phyloP scores from a whole-genome alignment of 2,329 filamentous ascomycete species.

The Talaromyces amestolkiae region DNA sequence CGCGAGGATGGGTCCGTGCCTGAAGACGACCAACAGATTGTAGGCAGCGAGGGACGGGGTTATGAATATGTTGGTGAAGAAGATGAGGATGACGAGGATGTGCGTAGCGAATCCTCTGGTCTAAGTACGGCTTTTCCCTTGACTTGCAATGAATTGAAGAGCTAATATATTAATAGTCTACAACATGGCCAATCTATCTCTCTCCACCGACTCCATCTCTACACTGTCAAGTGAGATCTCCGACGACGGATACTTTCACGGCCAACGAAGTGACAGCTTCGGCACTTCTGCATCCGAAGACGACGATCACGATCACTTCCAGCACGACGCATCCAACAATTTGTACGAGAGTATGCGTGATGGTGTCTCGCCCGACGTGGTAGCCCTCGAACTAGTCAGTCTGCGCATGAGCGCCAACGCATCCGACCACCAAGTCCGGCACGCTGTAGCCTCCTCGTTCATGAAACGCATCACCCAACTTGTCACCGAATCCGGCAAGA shows the following conservation, averaged over 20 bases:
- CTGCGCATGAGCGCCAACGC: constrained; percentile 89
- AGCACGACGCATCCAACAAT: constrained; percentile 80
- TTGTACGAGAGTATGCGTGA: constrained; percentile 81
- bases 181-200: constrained; percentile 48
- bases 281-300: constrained; percentile 68
- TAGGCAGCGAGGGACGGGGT: constrained; percentile 59
- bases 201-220: constrained; percentile 59
- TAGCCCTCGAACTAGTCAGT: constrained; percentile 90
- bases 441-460: constrained; percentile 81
- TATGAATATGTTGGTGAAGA: constrained; percentile 65
- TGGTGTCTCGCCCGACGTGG: constrained; percentile 72
- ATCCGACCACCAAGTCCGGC: constrained; percentile 81
- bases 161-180: constrained; percentile 41
- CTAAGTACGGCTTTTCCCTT: constrained; percentile 29
- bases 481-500: constrained; percentile 52
- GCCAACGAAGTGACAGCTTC: constrained; percentile 68
- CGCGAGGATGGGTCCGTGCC: constrained; percentile 44
- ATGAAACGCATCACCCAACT: constrained; percentile 77
- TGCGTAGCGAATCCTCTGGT: constrained; percentile 59
- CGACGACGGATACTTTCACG: constrained; percentile 32
- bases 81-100: constrained; percentile 64
- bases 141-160: background rate
- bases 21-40: constrained; percentile 51
- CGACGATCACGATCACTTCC: constrained; percentile 64
- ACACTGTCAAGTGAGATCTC: constrained; percentile 59